Conservation (phyloP, 176 grass and related monocot species). For the Oryza australiensis region DNA sequence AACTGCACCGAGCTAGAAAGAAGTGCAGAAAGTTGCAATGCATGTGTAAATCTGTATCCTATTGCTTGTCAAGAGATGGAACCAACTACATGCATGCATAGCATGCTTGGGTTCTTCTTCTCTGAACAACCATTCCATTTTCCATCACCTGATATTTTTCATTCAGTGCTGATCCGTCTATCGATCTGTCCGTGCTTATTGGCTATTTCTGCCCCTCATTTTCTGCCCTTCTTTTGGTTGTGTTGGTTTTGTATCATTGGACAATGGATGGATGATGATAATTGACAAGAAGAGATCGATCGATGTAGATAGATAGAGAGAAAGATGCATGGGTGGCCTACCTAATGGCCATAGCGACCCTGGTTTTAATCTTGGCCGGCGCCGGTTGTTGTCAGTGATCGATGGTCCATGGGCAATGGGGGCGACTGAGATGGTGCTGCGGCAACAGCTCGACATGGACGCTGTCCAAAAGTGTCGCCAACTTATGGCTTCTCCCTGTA, state of each 20-base stretch:
- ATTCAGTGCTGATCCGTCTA: neutral
- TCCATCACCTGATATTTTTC: neutral
- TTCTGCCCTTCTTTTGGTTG: neutral
- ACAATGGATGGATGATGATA: neutral
- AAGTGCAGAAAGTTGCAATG: neutral
- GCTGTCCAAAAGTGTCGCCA: neutral
- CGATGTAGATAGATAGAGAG: neutral
- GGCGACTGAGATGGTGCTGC: neutral
- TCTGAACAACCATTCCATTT: neutral
- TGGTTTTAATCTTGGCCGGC: slow-evolving; percentile 1
- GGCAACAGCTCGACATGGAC: neutral
- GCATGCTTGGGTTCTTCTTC: neutral
- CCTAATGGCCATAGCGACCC: neutral
- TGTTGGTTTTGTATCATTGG: neutral
- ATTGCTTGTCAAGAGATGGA: neutral
- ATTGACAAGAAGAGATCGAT: neutral
- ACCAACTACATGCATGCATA: neutral
- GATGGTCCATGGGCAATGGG: slow-evolving; percentile 12
- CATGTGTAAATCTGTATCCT: neutral
- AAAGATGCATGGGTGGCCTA: neutral
- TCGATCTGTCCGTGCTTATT: neutral
- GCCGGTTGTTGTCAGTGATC: neutral
- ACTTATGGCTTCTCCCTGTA: neutral
- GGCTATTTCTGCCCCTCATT: neutral
- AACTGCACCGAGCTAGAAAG: neutral